Evolutionary conservation across 805 yeast genomes (phyloP).

Genomic region (Ogataea ganodermae): DNA sequence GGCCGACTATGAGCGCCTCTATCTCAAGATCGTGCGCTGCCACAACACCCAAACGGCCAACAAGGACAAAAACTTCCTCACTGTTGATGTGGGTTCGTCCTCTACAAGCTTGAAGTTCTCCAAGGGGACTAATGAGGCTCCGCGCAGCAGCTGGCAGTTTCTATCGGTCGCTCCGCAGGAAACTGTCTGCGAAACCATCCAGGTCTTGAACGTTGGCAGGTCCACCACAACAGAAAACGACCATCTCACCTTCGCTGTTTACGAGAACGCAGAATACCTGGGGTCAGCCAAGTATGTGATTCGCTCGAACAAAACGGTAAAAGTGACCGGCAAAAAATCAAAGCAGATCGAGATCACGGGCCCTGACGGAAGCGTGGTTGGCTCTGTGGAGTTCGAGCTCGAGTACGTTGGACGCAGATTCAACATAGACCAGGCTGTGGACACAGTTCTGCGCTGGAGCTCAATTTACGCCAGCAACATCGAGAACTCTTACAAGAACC

Average conservation of each 20-base stretch:
- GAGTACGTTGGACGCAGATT: conserved; percentile 69
- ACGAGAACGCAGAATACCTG: conserved; percentile 59
- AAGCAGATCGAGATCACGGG: conserved; percentile 45
- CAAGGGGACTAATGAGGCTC: conserved; percentile 66
- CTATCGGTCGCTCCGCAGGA: conserved; percentile 74
- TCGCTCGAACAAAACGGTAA: conserved; percentile 30
- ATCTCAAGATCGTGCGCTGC: conserved; percentile 56
- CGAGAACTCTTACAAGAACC: conserved; percentile 41
- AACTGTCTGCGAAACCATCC: conserved; percentile 68
- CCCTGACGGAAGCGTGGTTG: conserved; percentile 44
- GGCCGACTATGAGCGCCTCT: conserved; percentile 58
- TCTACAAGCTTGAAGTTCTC: conserved; percentile 55
- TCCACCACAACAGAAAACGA: conserved; percentile 51
- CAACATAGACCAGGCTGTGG: conserved; percentile 59
- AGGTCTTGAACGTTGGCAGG: conserved; percentile 57
- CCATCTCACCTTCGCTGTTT: conserved; percentile 54
- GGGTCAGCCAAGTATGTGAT: conserved; percentile 57
- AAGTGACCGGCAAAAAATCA: conserved; percentile 45
- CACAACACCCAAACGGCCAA: conserved; percentile 15
- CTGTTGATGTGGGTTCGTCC: conserved; percentile 56
- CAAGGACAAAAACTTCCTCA: conserved; percentile 44
- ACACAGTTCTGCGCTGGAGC: conserved; percentile 56
- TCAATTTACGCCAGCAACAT: conserved; percentile 45
- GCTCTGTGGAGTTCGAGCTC: conserved; percentile 51
- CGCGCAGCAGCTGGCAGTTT: conserved; percentile 62